Conservation (phyloP, 192 early-diverging fungal genomes). For the Entrophospora sp. region DNA sequence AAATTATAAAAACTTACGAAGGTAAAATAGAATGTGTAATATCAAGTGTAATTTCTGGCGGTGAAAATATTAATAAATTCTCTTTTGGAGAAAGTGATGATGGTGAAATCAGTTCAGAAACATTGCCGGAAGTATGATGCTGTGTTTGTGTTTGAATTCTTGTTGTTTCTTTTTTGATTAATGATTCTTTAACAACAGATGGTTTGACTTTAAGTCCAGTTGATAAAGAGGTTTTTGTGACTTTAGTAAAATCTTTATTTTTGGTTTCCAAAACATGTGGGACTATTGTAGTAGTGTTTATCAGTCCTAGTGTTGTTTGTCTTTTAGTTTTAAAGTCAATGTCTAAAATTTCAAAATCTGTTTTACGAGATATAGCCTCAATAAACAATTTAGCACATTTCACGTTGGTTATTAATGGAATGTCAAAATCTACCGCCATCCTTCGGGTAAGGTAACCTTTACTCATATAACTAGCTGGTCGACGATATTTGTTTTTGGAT, state of each 20-base stretch:
- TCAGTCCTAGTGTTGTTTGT: slow-evolving; percentile 75
- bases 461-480: slow-evolving; percentile 90
- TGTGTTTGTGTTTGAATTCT: neutral
- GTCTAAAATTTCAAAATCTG: slow-evolving; percentile 58
- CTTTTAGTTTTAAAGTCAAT: slow-evolving; percentile 89
- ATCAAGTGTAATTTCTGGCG: slow-evolving; percentile 9
- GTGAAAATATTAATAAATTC: neutral
- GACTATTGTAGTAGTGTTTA: slow-evolving; percentile 72
- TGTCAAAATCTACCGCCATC: slow-evolving; percentile 95
- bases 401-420: slow-evolving; percentile 97
- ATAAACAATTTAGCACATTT: slow-evolving; percentile 99
- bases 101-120: slow-evolving; percentile 24
- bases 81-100: slow-evolving; percentile 24
- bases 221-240: slow-evolving; percentile 66
- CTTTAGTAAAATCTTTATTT: slow-evolving; percentile 47
- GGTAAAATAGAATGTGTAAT: slow-evolving; percentile 9
- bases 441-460: slow-evolving; percentile 91
- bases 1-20: neutral
- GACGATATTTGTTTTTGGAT: slow-evolving; percentile 92
- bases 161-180: slow-evolving; percentile 8
- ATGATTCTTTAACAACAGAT: slow-evolving; percentile 9
- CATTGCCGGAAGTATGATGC: neutral
- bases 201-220: too few relatives aligned
- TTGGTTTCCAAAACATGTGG: slow-evolving; percentile 37
- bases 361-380: slow-evolving; percentile 81